Evolutionary conservation across 2,329 filamentous ascomycete species (phyloP), one percentile per base, ranked within the genome.

Genomic region (Pezicula rhizophila): DNA sequence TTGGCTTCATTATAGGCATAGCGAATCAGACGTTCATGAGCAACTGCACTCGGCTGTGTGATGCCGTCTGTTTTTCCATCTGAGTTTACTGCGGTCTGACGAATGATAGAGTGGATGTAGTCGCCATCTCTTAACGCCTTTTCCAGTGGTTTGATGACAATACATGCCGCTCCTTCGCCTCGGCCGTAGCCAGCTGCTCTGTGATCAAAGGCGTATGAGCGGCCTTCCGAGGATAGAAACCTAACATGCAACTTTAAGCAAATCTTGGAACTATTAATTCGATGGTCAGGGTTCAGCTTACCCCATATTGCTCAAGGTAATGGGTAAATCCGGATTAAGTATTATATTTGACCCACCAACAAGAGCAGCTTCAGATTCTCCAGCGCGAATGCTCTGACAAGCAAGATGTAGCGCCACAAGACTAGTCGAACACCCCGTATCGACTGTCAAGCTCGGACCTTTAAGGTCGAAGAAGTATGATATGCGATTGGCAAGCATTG

Each of bases 111-210:
- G 2, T 68, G 64, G 15, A 77, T 70, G 0, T 61, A 60, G 52
- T 77, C 69, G 5, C 64, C 62, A 25, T 70, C 68, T 38, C 59
- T 57, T 10, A 75, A 43, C 1, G 73, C 73, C 35, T 69, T 59
- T 10, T 67, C 66, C 5, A 85, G 65, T 2, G 73, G 72, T 63
- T 85, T 85, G 42, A 86, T 58, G 3, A 85, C 58, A 1, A 86
- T 63, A n/a, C 78, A 71, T 0, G 73, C 79, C 20, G 78, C 69
- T 0, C 82, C 83, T 57, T 87, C 83, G 1, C 81, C 82, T 31
- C 82, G 71, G 0, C 76, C 80, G 57, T 85, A 87, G 1, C 83
- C 84, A 50, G 79, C 77, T 17, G 79, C 82, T 3, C 71, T 69
- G n/a, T 69, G 60, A 55, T 82, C 81, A 58, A 78, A 83, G 5